Percentiles rank a stretch among this genome's conserved stretches.
phyloP scores from a whole-genome alignment of 352 stramenopile genomes.

The Pythium aphanidermatum region DNA sequence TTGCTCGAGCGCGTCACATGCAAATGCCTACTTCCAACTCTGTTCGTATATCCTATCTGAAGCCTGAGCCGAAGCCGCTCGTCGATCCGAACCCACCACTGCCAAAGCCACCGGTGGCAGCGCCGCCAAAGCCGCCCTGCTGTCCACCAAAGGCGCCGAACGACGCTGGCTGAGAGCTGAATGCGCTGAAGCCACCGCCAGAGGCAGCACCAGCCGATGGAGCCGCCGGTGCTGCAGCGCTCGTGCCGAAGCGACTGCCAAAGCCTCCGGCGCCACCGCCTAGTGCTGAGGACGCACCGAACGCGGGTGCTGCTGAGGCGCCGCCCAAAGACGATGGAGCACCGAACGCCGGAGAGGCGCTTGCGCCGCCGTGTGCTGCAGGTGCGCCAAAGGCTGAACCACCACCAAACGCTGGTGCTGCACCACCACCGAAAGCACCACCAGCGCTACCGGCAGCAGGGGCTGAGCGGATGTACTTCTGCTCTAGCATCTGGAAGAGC shows the following conservation, averaged over 20 bases:
- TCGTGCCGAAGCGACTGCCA: slow-evolving; percentile 26
- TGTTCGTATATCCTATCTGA: too few species aligned
- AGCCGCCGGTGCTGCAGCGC: slow-evolving; percentile 13
- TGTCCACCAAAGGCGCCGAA: slow-evolving; percentile 16
- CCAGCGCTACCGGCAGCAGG: slow-evolving; percentile 27
- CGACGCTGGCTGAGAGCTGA: slow-evolving; percentile 13
- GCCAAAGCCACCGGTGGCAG: slow-evolving; percentile 20
- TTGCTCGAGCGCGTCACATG: too few species aligned
- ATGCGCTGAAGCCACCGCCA: slow-evolving; percentile 32
- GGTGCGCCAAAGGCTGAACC: slow-evolving; percentile 35
- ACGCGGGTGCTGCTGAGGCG: slow-evolving; percentile 28
- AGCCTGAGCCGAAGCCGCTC: neutral
- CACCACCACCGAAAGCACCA: slow-evolving; percentile 24
- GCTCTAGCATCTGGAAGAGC: slow-evolving; percentile 68
- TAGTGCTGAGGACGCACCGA: slow-evolving; percentile 42
- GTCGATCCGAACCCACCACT: neutral
- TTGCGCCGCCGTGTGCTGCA: slow-evolving; percentile 3
- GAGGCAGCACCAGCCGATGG: slow-evolving; percentile 8
- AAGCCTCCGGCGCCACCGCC: slow-evolving; percentile 22
- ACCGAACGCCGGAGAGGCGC: slow-evolving; percentile 30
- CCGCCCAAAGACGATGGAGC: slow-evolving; percentile 36
- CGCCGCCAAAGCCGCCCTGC: slow-evolving; percentile 10
- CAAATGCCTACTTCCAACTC: too few species aligned
- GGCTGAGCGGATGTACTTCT: slow-evolving; percentile 54
- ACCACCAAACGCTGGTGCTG: slow-evolving; percentile 34